phyloP scores from a whole-genome alignment of 176 grass and related monocot genomes.

The sorghum (Sorghum bicolor) region Sorghum_bicolor_NCBIv3 NC_012879.2:58538501-58539000 shows the following conservation, averaged over 20 bases:
- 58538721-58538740: conserved; percentile 15
- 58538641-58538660: background rate
- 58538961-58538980: background rate
- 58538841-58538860: conserved; percentile 26
- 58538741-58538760: background rate
- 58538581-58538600: no score
- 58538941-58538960: background rate
- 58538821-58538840: conserved; percentile 10
- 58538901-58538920: no score
- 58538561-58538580: no score
- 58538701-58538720: background rate
- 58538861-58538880: background rate
- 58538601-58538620: no score
- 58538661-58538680: background rate
- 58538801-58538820: background rate
- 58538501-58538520: no score
- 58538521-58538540: no score
- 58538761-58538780: background rate
- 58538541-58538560: no score
- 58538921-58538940: conserved; percentile 7
- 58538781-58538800: conserved; percentile 3
- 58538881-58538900: background rate
- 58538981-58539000: background rate
- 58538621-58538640: background rate
- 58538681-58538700: background rate